These are phyloP conservation scores for Hirschioporus abietinus DNA, from an alignment of 768 basidiomycete genomes.

Conservation along the genomic window DNA sequence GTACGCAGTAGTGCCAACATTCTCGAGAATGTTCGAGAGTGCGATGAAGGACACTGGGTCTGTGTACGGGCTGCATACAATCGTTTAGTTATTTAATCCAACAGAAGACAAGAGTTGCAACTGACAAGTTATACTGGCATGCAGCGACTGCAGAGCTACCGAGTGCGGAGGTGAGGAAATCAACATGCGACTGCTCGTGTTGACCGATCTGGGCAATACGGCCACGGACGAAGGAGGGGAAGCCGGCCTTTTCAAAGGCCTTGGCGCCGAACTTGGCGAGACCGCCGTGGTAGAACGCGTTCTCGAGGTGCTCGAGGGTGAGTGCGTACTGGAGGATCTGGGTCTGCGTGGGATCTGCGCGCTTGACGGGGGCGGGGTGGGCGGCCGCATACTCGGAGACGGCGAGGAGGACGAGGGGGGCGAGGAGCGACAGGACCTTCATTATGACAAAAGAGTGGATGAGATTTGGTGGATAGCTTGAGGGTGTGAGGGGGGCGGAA, in stretches of 20 bases:
- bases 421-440: slow-evolving; percentile 2
- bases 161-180: slow-evolving; percentile 28
- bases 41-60: slow-evolving; percentile 39
- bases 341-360: slow-evolving; percentile 12
- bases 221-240: slow-evolving; percentile 31
- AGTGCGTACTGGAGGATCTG: slow-evolving; percentile 29
- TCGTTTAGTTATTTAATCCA: background rate
- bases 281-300: slow-evolving; percentile 26
- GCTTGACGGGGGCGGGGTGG: background rate
- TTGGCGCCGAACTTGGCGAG: slow-evolving; percentile 31
- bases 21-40: slow-evolving; percentile 43
- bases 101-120: background rate
- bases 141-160: slow-evolving; percentile 31
- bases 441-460: background rate
- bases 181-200: slow-evolving; percentile 39
- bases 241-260: slow-evolving; percentile 33
- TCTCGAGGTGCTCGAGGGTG: slow-evolving; percentile 34
- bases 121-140: slow-evolving; percentile 35
- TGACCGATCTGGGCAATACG: slow-evolving; percentile 30
- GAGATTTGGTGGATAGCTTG: background rate
- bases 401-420: slow-evolving; percentile 9
- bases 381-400: slow-evolving; percentile 4
- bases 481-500: background rate
- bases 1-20: slow-evolving; percentile 52
- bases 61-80: slow-evolving; percentile 33